Evolutionary conservation across 805 yeast genomes (phyloP).

Genomic region (Alloascoidea hylecoeti): DNA sequence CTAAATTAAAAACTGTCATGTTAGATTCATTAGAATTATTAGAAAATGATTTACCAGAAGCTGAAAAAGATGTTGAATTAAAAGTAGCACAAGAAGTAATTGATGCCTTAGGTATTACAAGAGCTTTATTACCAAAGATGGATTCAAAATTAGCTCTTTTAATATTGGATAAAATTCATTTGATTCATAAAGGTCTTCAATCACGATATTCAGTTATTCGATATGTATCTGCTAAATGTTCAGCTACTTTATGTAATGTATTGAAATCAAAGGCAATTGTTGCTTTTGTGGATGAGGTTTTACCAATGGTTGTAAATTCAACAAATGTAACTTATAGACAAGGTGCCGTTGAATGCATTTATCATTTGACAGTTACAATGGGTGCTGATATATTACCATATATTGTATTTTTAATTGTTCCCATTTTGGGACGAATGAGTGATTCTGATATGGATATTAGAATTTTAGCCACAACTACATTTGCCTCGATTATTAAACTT

Average conservation of each 20-base stretch:
- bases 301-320: constrained; percentile 74
- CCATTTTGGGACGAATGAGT: constrained; percentile 95
- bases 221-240: constrained; percentile 80
- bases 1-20: constrained; percentile 51
- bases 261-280: constrained; percentile 64
- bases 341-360: constrained; percentile 87
- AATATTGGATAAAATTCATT: constrained; percentile 40
- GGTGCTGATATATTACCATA: constrained; percentile 85
- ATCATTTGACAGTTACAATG: constrained; percentile 76
- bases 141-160: constrained; percentile 27
- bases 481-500: constrained; percentile 88
- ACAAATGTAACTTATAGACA: constrained; percentile 61
- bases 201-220: constrained; percentile 75
- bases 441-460: constrained; percentile 86
- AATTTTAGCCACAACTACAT: constrained; percentile 83
- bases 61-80: constrained; percentile 22
- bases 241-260: constrained; percentile 64
- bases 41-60: constrained; percentile 14
- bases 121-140: constrained; percentile 59
- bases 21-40: constrained; percentile 45
- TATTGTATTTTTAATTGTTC: constrained; percentile 89
- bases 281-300: constrained; percentile 55
- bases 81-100: constrained; percentile 64
- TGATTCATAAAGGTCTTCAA: constrained; percentile 36
- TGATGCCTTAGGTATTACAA: constrained; percentile 72